Base-by-base conservation (phyloP, 805 yeast genomes). In the Nakazawaea ambrosiae region DNA sequence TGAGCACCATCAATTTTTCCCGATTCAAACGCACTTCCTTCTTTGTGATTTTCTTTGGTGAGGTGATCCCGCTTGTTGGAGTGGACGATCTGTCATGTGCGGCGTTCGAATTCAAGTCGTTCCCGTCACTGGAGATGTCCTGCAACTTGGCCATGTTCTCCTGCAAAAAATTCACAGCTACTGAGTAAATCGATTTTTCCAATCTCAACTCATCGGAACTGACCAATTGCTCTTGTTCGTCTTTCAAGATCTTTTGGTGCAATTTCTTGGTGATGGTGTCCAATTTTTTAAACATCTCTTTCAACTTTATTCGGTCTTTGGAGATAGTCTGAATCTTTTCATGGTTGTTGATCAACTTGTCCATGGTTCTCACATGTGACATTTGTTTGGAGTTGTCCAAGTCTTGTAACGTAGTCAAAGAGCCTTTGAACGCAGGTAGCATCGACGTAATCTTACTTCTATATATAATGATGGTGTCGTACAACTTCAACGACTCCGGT, bases 1-100 rank as follows among this genome's bases (percentile, higher is more conserved):
- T 81, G 51, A 87, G 59, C 9, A 90, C 96, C 81, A 89, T 83
- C 41, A 89, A 59, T 45, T 81, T 80, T 46, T 87, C 90, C 32
- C 92, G 60, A 20, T 67, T 58, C 34, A 68, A 68, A 30, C 88
- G 66, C 8, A 82, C 70, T 44, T 78, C 71, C 35, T 57, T 60
- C 48, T 72, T 68, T 4, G 78, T 67, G 2, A 71, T 49, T 20
- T 55, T 55, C n/a, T n/a, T n/a, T n/a, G n/a, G n/a, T n/a, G n/a
- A n/a, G n/a, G n/a, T n/a, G n/a, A n/a, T n/a, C n/a, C n/a, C n/a
- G n/a, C n/a, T n/a, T n/a, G n/a, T n/a, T 3, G 65, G 61, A 5
- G 23, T 35, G 8, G 39, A n/a, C n/a, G 33, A 24, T 24, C n/a
- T 16, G 7, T 32, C 27, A 20, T 12, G 27, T n/a, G n/a, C 8